These are phyloP conservation scores for Cubamyces sp. DNA, from an alignment of 768 basidiomycete genomes.

Conservation along the genomic window DNA sequence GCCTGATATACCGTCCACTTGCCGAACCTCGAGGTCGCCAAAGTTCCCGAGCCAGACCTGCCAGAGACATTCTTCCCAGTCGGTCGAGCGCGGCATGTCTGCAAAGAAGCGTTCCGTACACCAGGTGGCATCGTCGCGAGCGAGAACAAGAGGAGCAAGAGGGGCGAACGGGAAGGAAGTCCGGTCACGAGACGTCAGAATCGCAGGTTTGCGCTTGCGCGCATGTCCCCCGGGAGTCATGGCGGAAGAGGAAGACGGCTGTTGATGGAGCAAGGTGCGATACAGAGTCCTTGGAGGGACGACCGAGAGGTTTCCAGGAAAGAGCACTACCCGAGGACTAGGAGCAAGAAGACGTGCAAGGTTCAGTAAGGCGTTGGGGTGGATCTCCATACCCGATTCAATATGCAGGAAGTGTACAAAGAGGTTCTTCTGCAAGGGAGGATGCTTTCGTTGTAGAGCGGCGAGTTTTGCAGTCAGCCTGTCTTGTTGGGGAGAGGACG, in stretches of 20 bases:
- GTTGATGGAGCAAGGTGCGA: conserved; percentile 27
- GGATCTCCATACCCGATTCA: conserved; percentile 36
- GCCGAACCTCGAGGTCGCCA: conserved; percentile 42
- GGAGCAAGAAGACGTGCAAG: conserved; percentile 62
- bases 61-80: conserved; percentile 73
- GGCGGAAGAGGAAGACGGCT: conserved; percentile 16
- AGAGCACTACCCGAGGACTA: conserved; percentile 51
- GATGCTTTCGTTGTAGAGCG: conserved; percentile 16
- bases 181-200: conserved; percentile 36
- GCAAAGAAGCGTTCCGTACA: conserved; percentile 62
- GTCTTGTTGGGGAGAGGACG: conserved; percentile 33
- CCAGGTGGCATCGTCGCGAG: conserved; percentile 55
- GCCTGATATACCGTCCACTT: conserved; percentile 2
- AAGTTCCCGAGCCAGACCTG: conserved; percentile 60
- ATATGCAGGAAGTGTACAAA: conserved; percentile 55
- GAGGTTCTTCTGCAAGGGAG: conserved; percentile 30
- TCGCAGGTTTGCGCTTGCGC: conserved; percentile 28
- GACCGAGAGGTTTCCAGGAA: conserved; percentile 49
- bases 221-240: not conserved
- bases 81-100: conserved; percentile 46
- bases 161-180: conserved; percentile 44
- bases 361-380: conserved; percentile 61
- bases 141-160: conserved; percentile 50
- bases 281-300: conserved; percentile 32
- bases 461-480: conserved; percentile 28